phyloP scores from a whole-genome alignment of 345 rosid species.

The Noccaea bulbosa region DNA sequence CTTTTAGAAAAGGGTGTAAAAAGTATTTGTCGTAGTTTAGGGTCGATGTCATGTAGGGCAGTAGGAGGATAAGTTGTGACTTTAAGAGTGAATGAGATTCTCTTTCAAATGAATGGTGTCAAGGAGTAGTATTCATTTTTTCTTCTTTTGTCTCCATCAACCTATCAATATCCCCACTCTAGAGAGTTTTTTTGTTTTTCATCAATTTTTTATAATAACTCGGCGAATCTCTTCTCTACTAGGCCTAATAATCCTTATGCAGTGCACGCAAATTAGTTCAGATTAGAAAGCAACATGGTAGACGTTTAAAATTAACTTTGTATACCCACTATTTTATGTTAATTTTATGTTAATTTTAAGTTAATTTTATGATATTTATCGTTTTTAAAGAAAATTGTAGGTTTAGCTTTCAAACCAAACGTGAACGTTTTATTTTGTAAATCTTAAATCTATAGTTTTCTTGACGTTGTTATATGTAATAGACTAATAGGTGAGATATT shows the following conservation, averaged over 20 bases:
- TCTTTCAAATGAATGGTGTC: constrained; percentile 45
- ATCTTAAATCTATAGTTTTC: not conserved
- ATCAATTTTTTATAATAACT: constrained; percentile 19
- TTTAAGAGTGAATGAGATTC: constrained; percentile 49
- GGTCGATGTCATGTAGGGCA: constrained; percentile 43
- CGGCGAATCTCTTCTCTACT: constrained; percentile 29
- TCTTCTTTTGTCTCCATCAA: constrained; percentile 39
- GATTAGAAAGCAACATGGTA: constrained; percentile 32
- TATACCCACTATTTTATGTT: constrained; percentile 20
- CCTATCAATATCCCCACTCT: constrained; percentile 39
- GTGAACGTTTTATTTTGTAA: not conserved
- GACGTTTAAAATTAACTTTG: too few species aligned
- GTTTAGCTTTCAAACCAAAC: not conserved
- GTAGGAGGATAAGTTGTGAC: constrained; percentile 44
- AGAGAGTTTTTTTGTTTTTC: constrained; percentile 10
- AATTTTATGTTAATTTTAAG: not conserved
- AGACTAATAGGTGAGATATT: not conserved
- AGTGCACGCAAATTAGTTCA: constrained; percentile 14
- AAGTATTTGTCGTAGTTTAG: constrained; percentile 33
- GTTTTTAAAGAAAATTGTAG: not conserved
- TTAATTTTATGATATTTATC: constrained; percentile 1
- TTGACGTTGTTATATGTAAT: not conserved
- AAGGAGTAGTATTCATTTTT: constrained; percentile 28
- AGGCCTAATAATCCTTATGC: constrained; percentile 14
- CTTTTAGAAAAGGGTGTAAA: constrained; percentile 10